These are phyloP conservation scores for Boletales sp. DNA, from an alignment of 768 basidiomycete species.

Conservation along the genomic window DNA sequence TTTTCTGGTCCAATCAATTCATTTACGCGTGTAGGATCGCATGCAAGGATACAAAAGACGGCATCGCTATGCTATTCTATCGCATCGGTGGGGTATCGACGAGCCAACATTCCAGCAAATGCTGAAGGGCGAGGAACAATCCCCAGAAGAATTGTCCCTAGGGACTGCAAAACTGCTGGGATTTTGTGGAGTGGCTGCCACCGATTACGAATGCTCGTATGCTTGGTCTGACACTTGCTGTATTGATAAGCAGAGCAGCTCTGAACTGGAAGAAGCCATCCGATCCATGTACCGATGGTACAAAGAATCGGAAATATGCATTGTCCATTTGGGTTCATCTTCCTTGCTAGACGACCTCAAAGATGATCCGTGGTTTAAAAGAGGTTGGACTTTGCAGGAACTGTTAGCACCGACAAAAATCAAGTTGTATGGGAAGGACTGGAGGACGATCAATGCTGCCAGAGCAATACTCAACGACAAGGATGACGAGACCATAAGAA, in stretches of 20 bases:
- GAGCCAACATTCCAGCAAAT: constrained; percentile 1
- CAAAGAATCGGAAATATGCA: background rate
- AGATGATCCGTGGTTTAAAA: constrained; percentile 5
- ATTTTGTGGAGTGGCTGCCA: background rate
- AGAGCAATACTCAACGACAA: background rate
- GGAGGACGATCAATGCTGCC: background rate
- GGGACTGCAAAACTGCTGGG: background rate
- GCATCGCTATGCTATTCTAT: constrained; percentile 1
- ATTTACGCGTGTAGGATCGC: background rate
- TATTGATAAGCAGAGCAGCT: constrained; percentile 5
- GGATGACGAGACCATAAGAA: background rate
- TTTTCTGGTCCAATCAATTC: background rate
- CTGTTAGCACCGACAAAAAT: background rate
- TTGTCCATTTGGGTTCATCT: background rate
- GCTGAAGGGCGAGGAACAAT: background rate
- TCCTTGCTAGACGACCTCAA: background rate
- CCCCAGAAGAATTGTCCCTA: background rate
- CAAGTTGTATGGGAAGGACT: background rate
- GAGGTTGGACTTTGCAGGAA: constrained; percentile 5
- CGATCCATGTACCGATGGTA: constrained; percentile 8
- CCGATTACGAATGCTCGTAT: background rate
- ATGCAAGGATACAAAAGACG: background rate
- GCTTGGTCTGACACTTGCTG: constrained; percentile 6
- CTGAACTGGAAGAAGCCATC: constrained; percentile 4
- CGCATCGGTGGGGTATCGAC: background rate